Evolutionary conservation across 108 stramenopile genomes (phyloP).

Genomic region (Cylindrotheca fusiformis): DNA sequence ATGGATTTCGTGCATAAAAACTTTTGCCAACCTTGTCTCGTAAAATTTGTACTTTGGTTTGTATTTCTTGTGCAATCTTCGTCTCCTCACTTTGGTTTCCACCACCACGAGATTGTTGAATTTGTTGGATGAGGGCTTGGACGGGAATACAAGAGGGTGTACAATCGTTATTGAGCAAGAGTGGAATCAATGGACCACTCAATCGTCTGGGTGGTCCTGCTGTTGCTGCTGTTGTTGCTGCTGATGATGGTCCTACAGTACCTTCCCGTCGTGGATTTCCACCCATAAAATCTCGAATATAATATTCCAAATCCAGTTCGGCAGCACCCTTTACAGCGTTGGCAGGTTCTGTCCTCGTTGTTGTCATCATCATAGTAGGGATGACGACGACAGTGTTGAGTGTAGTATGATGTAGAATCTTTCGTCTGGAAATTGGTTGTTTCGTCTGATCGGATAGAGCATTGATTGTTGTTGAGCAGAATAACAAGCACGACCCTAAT

Average conservation of each 20-base stretch:
- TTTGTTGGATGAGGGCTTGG: slow-evolving; percentile 23
- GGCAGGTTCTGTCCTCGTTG: slow-evolving; percentile 10
- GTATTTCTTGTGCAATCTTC: slow-evolving; percentile 17
- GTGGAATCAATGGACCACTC: slow-evolving; percentile 35
- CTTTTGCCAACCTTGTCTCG: slow-evolving; percentile 42
- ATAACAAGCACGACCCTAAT: too few species aligned
- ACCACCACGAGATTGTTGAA: slow-evolving; percentile 5
- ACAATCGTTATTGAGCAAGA: slow-evolving; percentile 54
- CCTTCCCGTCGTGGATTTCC: slow-evolving; percentile 79
- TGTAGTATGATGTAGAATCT: too few species aligned
- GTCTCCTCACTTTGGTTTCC: not conserved
- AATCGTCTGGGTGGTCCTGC: slow-evolving; percentile 49
- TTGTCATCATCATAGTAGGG: too few species aligned
- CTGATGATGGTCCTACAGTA: slow-evolving; percentile 28
- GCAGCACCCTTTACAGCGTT: slow-evolving; percentile 75
- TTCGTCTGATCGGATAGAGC: too few species aligned
- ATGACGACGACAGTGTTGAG: too few species aligned
- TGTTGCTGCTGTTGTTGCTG: slow-evolving; percentile 1
- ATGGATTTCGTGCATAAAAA: slow-evolving; percentile 52
- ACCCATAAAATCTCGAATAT: slow-evolving; percentile 68
- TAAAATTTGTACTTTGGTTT: slow-evolving; percentile 8
- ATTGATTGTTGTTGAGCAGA: too few species aligned
- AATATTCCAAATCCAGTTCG: slow-evolving; percentile 84
- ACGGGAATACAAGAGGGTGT: slow-evolving; percentile 31
- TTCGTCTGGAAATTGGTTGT: too few species aligned